phyloP scores from a whole-genome alignment of 208 protist species.

The Trypanosoma theileri region DNA sequence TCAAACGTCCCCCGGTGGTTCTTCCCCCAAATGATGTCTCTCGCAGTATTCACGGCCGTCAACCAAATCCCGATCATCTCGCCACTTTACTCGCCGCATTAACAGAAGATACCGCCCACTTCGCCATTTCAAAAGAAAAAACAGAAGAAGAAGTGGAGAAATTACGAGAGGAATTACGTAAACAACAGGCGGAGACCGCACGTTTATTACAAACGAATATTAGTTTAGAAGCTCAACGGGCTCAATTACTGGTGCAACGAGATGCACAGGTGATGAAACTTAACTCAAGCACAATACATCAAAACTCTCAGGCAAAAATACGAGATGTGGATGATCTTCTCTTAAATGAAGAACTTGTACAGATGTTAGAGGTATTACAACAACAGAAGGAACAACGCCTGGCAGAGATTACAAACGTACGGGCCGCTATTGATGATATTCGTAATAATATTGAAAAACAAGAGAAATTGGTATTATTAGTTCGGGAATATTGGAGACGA shows the following conservation, averaged over 20 bases:
- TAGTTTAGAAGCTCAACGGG: constrained; percentile 42
- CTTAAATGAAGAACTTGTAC: constrained; percentile 29
- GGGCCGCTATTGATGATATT: constrained; percentile 20
- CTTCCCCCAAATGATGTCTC: constrained; percentile 14
- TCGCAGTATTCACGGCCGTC: neutral
- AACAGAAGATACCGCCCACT: constrained; percentile 27
- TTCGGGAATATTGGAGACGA: constrained; percentile 60
- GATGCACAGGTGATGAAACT: constrained; percentile 24
- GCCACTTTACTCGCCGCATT: constrained; percentile 20
- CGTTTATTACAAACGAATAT: constrained; percentile 51
- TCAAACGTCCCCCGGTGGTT: constrained; percentile 15
- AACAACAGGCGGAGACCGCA: constrained; percentile 37
- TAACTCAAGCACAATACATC: neutral
- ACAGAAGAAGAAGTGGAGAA: constrained; percentile 14
- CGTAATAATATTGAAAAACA: constrained; percentile 14
- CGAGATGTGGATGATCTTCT: constrained; percentile 24
- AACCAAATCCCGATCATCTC: constrained; percentile 23
- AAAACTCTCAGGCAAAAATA: neutral
- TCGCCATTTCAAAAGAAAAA: constrained; percentile 12
- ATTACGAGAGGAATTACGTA: constrained; percentile 36
- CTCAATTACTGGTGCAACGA: constrained; percentile 36
- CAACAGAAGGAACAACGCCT: constrained; percentile 26
- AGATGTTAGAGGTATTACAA: constrained; percentile 26
- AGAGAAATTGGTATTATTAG: constrained; percentile 25
- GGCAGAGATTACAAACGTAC: constrained; percentile 21